Base-by-base conservation (phyloP, 129 eudicot genomes). In the Chrysanthemum seticuspe region DNA sequence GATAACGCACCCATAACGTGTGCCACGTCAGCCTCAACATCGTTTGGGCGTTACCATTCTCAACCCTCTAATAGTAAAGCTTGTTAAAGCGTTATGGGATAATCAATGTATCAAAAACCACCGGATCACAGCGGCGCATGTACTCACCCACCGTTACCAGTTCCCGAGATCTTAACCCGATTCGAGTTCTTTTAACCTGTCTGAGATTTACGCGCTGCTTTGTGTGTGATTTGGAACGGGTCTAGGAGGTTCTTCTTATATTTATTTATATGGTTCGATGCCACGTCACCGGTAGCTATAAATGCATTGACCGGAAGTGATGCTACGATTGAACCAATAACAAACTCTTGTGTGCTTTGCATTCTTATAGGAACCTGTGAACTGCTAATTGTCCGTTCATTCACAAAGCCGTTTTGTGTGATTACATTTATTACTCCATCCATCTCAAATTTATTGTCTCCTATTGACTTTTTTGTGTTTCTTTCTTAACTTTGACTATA, bases 161-260 rank as follows among this genome's bases (percentile, higher is more conserved):
- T 61, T 14, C 68, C 44, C 50, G n/a, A 27, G 72, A 44, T 62
- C 65, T 13, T 48, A 11, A 66, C 61, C 18, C 60, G 57, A 44
- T 27, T 45, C 14, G 7, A 34, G 21, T n/a, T 68, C 73, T 52
- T 72, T 16, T 74, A 40, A 14, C 68, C 67, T 85, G 89, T 69
- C 87, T 80, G 87, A 13, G 73, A 2, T 67, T 34, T 3, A 16
- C 16, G n/a, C 25, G 47, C 48, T 27, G 65, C 74, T 51, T 19
- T 67, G 91, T 85, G 91, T 65, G 80, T 85, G 95, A 85, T 83
- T 85, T 81, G 84, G 49, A 88, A 88, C 89, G 95, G 95, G 91
- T 78, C 85, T 83, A 88, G 85, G 91, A 88, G 91, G 85, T 65
- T 72, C 15, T 47, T 78, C 8, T 3, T 31, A 0, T 31, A 31